Evolutionary conservation across 805 yeast species (phyloP), one percentile per base, ranked within the genome.

Genomic region (Pichia rugopelliculosa): DNA sequence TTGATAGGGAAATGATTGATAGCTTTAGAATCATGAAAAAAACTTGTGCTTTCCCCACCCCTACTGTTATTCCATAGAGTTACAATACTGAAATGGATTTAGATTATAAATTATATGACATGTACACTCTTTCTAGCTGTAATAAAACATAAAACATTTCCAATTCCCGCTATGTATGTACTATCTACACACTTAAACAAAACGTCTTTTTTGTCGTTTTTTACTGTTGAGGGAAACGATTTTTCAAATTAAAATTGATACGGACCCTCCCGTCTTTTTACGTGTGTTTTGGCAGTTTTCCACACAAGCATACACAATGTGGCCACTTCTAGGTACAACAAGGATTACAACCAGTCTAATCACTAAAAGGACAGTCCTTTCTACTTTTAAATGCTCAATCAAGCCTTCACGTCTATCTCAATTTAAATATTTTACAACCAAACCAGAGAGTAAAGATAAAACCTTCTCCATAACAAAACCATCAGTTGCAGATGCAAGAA

Each of bases 401-500:
- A 30, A 30, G n/a, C 34, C 34, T 15, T n/a, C 34, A n/a, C 7
- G 6, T n/a, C 6, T 15, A 30, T 30, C 34, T 7, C 45, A 42
- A 20, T 13, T 36, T 6, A 44, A 44, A 36, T 20, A 21, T 9
- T 44, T 44, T 22, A 46, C 45, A 6, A 36, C 42, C 18, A 30
- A 30, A 5, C 6, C 34, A 15, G 18, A 30, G 9, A 30, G 8
- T 1, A 37, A 37, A 1, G 20, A 9, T 21, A 21, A 26, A 21
- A 1, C 36, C 4, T 4, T n/a, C 3, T 7, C 36, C 3, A 22
- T 22, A 6, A 39, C 44, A 13, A 36, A 23, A 17, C 25, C 40
- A 37, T n/a, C 46, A n/a, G 18, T 33, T 34, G 37, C 44, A 4
- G 53, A 41, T 26, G 46, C 44, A 9, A 41, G 45, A 18, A 55